Evolutionary conservation across 1,284 basidiomycete species (phyloP), one percentile per base, ranked within the genome.

Genomic region (Cryptococcus deneoformans): DNA sequence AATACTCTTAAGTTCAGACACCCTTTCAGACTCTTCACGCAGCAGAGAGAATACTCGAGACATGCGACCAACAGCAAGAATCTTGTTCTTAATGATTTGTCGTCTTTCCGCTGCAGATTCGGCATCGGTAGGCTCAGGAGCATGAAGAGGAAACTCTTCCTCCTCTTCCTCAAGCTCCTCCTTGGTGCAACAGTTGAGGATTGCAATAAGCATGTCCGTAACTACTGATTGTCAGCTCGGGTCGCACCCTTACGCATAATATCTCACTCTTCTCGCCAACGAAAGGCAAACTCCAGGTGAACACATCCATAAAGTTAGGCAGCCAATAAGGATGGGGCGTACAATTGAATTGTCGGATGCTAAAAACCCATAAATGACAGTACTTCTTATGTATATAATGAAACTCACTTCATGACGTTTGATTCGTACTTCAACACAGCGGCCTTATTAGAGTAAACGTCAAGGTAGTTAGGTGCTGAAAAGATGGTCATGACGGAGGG

Each of bases 251-350:
- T 6, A n/a, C 39, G 5, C 9, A 34, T 35, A 38, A 39, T 11
- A 47, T 37, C 86, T 66, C 62, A 93, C 90, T 95, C 80, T 96
- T 96, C 77, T 96, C 93, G 59, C 92, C 95, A 2, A 99, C 96
- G 73, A 99, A 99, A 0, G 95, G 96, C 65, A 99, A 79, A 82
- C 89, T 92, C 96, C 96, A 99, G 1, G 95, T 98, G 77, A 99
- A 99, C 42, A 91, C 95, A 74, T 99, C 92, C 90, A 98, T 97
- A 69, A 98, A 98, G 80, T 98, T 99, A 2, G 95, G 95, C 44
- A 99, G 80, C 90, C 90, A 93, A 76, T 96, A 96, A 4, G 92
- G 92, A 75, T 96, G 92, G 12, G 92, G 92, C 5, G 89, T 93
- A 74, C 89, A 92, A 79, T 95, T 96, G 82, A 95, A 96, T 76